Evolutionary conservation across 495 filamentous ascomycete species (phyloP).

Genomic region (Hypomontagnella submonticulosa): DNA sequence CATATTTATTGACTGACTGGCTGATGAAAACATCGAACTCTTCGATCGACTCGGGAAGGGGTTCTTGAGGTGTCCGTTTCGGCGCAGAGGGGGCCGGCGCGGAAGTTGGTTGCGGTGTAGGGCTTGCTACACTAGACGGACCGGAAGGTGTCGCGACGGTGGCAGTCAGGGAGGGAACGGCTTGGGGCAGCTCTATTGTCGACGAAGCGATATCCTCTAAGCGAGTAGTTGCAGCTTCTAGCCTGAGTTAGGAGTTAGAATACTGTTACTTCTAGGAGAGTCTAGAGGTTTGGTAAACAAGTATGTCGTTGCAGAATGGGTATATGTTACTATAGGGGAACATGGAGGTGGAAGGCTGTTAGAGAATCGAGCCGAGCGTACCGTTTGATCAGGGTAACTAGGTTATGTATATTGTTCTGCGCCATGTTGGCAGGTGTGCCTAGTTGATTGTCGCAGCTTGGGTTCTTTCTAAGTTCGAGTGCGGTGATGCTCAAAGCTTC

Average conservation of each 20-base stretch:
- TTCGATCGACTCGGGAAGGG: conserved; percentile 79
- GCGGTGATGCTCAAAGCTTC: conserved; percentile 21
- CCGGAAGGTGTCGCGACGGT: conserved; percentile 47
- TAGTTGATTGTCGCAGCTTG: conserved; percentile 5
- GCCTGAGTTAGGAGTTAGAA: conserved; percentile 66
- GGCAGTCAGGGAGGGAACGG: conserved; percentile 53
- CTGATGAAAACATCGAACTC: conserved; percentile 87
- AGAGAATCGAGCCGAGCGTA: conserved; percentile 55
- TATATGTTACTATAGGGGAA: background rate
- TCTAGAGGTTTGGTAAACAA: background rate
- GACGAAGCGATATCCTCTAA: conserved; percentile 94
- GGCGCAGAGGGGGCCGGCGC: conserved; percentile 51
- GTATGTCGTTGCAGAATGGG: background rate
- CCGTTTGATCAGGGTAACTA: conserved; percentile 98
- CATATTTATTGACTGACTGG: conserved; percentile 78
- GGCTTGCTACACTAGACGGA: conserved; percentile 43
- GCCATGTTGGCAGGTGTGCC: conserved; percentile 56
- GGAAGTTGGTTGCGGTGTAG: conserved; percentile 46
- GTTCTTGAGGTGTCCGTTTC: conserved; percentile 61
- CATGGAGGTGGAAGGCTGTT: background rate
- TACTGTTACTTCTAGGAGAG: background rate
- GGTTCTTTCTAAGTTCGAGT: conserved; percentile 10
- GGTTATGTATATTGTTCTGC: conserved; percentile 86
- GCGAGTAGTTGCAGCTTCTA: conserved; percentile 96
- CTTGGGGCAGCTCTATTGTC: conserved; percentile 67